Evolutionary conservation across 352 stramenopile species (phyloP).

Genomic region (Aphanomyces stellatus): DNA sequence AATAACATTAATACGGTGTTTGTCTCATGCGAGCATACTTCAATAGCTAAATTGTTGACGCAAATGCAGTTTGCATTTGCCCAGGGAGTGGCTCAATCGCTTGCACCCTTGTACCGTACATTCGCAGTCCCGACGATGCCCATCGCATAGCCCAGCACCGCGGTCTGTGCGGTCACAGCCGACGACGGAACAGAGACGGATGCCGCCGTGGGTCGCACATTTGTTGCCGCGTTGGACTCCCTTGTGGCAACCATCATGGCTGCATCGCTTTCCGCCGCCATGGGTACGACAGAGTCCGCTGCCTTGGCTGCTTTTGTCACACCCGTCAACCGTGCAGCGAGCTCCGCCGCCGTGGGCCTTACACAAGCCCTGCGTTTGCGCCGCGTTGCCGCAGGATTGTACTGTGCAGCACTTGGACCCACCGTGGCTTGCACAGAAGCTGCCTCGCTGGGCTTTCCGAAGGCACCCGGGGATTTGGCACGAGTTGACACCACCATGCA

Average conservation of each 20-base stretch:
- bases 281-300: slow-evolving; percentile 61
- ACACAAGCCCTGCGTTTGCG: slow-evolving; percentile 57
- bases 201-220: slow-evolving; percentile 72
- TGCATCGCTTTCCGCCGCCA: slow-evolving; percentile 70
- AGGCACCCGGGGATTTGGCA: slow-evolving; percentile 72
- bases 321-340: background rate
- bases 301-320: slow-evolving; percentile 34
- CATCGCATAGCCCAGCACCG: slow-evolving; percentile 72
- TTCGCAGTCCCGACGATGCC: slow-evolving; percentile 61
- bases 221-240: slow-evolving; percentile 77
- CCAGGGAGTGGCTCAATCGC: slow-evolving; percentile 81
- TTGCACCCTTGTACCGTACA: slow-evolving; percentile 82
- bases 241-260: slow-evolving; percentile 60
- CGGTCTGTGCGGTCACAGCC: slow-evolving; percentile 72
- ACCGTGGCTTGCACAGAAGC: slow-evolving; percentile 67
- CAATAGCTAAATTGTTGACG: too few relatives aligned
- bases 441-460: slow-evolving; percentile 65
- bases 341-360: slow-evolving; percentile 61
- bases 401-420: slow-evolving; percentile 55
- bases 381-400: slow-evolving; percentile 52
- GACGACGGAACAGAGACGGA: slow-evolving; percentile 80
- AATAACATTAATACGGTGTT: background rate
- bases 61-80: slow-evolving; percentile 64
- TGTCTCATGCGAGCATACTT: too few relatives aligned
- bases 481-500: background rate